These are phyloP conservation scores for Diaporthe sp. DNA, from an alignment of 2,329 filamentous ascomycete genomes.

Conservation along the genomic window DNA sequence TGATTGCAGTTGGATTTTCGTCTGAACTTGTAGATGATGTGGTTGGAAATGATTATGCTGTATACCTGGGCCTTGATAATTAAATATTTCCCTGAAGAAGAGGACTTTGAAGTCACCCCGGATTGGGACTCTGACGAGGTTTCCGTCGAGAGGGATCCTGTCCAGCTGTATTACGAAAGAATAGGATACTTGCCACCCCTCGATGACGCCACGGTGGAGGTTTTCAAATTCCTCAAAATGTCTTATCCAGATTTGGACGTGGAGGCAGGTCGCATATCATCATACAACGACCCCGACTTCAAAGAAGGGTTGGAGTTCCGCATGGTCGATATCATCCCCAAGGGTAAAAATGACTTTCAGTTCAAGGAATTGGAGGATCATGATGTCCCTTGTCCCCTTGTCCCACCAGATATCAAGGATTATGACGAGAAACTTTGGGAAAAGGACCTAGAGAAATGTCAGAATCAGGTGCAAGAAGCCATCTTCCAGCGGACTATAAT, in stretches of 20 bases:
- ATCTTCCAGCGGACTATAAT: conserved; percentile 12
- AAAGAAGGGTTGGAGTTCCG: neutral
- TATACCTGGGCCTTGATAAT: too few species aligned
- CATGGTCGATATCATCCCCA: neutral
- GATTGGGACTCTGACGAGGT: neutral
- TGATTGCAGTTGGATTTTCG: too few species aligned
- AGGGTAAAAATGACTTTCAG: neutral
- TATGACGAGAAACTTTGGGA: conserved; percentile 3
- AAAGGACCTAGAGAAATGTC: neutral
- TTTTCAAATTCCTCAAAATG: neutral
- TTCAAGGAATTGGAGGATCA: neutral
- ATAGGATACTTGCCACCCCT: neutral
- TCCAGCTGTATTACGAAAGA: neutral
- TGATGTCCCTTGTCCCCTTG: neutral
- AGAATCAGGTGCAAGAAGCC: neutral
- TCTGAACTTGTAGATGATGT: too few species aligned
- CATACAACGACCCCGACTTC: neutral
- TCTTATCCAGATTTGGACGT: neutral
- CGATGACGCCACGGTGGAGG: neutral
- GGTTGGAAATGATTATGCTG: too few species aligned
- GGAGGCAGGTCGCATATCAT: neutral
- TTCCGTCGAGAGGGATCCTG: neutral
- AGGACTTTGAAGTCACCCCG: neutral
- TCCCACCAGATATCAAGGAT: neutral
- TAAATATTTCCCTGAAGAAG: too few species aligned